These are phyloP conservation scores for Rhizopogon roseolus DNA, from an alignment of 768 basidiomycete species.

Conservation along the genomic window DNA sequence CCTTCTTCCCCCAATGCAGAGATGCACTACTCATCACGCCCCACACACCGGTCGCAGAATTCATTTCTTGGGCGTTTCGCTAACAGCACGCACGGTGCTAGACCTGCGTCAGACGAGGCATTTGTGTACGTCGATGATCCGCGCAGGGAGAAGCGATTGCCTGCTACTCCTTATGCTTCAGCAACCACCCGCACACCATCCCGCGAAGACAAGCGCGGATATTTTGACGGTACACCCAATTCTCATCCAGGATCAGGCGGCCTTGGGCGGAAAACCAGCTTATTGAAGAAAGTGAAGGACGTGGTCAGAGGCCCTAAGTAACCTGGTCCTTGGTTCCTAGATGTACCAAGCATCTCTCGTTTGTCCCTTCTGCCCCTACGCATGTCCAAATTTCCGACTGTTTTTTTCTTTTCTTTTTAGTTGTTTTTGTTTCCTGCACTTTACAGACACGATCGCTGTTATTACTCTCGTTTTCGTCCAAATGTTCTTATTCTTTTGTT, in stretches of 20 bases:
- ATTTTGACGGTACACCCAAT: conserved; percentile 41
- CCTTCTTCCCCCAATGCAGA: conserved; percentile 41
- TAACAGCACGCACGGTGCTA: conserved; percentile 22
- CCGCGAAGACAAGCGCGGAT: conserved; percentile 32
- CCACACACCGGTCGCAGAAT: conserved; percentile 69
- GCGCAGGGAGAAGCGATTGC: conserved; percentile 50
- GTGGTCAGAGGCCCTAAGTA: conserved; percentile 58
- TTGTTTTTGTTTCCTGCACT: conserved; percentile 6
- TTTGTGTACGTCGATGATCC: conserved; percentile 62
- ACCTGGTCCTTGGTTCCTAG: conserved; percentile 5
- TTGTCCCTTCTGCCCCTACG: conserved; percentile 4
- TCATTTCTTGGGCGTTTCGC: conserved; percentile 76
- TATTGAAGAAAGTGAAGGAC: conserved; percentile 75
- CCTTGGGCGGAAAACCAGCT: conserved; percentile 69
- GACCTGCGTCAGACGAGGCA: conserved; percentile 38
- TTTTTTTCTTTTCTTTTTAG: conserved; percentile 4
- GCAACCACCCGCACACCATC: conserved; percentile 18
- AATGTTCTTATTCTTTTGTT: neutral
- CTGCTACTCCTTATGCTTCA: conserved; percentile 34
- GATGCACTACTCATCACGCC: conserved; percentile 37
- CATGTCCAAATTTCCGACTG: conserved; percentile 7
- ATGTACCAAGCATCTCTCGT: conserved; percentile 7
- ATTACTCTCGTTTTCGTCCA: conserved; percentile 1
- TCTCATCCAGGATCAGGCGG: conserved; percentile 33
- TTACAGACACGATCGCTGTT: conserved; percentile 1